Evolutionary conservation across 805 yeast species (phyloP), one percentile per base, ranked within the genome.

Genomic region (Scheffersomyces lignosus): DNA sequence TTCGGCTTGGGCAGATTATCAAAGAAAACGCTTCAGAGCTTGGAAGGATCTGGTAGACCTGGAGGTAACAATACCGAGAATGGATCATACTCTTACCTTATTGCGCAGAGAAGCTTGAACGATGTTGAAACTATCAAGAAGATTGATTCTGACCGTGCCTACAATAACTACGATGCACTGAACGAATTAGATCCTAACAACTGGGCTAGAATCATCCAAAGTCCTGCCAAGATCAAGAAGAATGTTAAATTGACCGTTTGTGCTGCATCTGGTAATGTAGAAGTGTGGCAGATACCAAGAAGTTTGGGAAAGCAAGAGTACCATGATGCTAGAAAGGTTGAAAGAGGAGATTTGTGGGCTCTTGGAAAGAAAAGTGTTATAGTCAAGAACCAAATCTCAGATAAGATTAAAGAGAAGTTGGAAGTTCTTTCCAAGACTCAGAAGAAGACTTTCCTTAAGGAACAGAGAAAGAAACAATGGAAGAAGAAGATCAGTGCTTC

Each of bases 311-410:
- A 79, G 43, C 83, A 78, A 43, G 78, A 70, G 2, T 93, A 87
- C 49, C 95, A 87, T 53, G 98, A 93, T 65, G 96, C 96, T 0
- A 73, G 97, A 37, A 91, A 93, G 58, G 78, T 87, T 0, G 61
- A 60, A n/a, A 76, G 77, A 54, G 96, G 96, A 15, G 99, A 93
- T 56, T 62, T 82, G 35, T 93, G 98, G 99, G 82, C 85, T 1
- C 52, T 58, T 37, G 70, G 60, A 7, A 59, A 59, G 47, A 69
- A 69, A 51, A 52, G 60, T 22, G 60, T 55, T 2, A 49, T 50
- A 10, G 64, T 62, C 6, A 63, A 60, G 47, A 58, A 56, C 36
- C 47, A 43, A 26, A 33, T 69, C 9, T 47, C 60, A 14, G 69
- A 58, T 12, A 57, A 59, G 22, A 51, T 49, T 14, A 50, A 51